These are phyloP conservation scores for Arxiozyma slooffiae DNA, from an alignment of 1,139 yeast species.

Conservation along the genomic window DNA sequence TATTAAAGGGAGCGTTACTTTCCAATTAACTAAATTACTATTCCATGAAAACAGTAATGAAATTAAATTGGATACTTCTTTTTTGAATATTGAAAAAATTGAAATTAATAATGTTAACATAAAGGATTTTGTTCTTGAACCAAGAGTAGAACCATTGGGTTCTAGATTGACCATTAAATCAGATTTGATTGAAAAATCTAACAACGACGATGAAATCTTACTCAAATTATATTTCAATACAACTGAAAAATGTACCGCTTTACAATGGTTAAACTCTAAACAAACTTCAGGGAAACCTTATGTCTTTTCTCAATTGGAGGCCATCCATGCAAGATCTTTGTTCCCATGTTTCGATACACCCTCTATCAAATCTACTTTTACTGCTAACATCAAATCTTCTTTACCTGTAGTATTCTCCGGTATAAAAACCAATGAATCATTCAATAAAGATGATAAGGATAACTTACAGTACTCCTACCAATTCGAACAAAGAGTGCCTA, in stretches of 20 bases:
- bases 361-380: constrained; percentile 59
- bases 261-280: constrained; percentile 71
- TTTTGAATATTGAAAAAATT: constrained; percentile 41
- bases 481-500: constrained; percentile 70
- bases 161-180: constrained; percentile 42
- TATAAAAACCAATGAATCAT: constrained; percentile 20
- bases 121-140: constrained; percentile 34
- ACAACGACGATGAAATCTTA: constrained; percentile 13
- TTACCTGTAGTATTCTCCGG: constrained; percentile 69
- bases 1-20: constrained; percentile 49
- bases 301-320: constrained; percentile 83
- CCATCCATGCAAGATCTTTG: constrained; percentile 81
- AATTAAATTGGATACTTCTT: constrained; percentile 62
- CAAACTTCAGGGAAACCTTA: constrained; percentile 77
- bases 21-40: constrained; percentile 33
- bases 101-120: constrained; percentile 35
- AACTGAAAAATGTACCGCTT: constrained; percentile 68
- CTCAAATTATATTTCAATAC: constrained; percentile 51
- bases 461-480: constrained; percentile 27
- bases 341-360: constrained; percentile 93
- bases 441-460: constrained; percentile 9
- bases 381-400: constrained; percentile 52
- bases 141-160: constrained; percentile 58
- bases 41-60: constrained; percentile 20
- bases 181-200: constrained; percentile 5